Base-by-base conservation (phyloP, 108 stramenopile genomes). In the Nitzschia palea region DNA sequence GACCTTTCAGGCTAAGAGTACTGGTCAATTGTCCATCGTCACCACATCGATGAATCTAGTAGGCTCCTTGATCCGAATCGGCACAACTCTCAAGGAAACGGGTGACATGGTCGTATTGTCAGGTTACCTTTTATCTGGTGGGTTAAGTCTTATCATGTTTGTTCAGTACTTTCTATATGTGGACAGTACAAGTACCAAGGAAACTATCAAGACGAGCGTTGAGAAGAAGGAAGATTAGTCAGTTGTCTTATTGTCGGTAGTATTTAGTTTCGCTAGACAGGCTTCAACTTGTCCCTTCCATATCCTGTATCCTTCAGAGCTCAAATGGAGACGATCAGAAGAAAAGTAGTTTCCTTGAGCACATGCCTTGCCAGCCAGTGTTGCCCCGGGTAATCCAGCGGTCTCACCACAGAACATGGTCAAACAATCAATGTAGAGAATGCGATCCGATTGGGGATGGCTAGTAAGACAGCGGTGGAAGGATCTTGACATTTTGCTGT, bases 31-130 rank as follows among this genome's bases (percentile, higher is more conserved):
- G 34, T 85, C 84, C 9, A 66, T 89, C 22, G 71, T 88, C 5
- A 93, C 91, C 17, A 83, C 74, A 1, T 42, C 54, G 1, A 81
- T 90, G 80, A 93, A 83, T 74, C 65, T 86, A 4, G 64, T 75
- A 9, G 91, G 91, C 4, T 58, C 80, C 9, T 26, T 81, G 44
- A 82, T 88, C 25, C 71, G 91, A 23, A 78, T 90, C n/a, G 65
- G 70, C 1, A 93, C 91, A 4, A 93, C 91, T 8, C 76, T 89
- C 22, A 77, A 84, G 52, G 88, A 89, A 68, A 82, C 89, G 23
- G 91, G 91, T 9, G 88, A 93, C 40, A 64, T 85, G 35, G 80
- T 86, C 28, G 70, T 90, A 15, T 48, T 93, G 37, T 37, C 79
- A 23, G 73, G 83, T 15, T 89, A 83, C 60, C 55, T 75, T 9